phyloP scores from a whole-genome alignment of 371 early-diverging fungal genomes.

The Nosema muscidifuracis region DNA sequence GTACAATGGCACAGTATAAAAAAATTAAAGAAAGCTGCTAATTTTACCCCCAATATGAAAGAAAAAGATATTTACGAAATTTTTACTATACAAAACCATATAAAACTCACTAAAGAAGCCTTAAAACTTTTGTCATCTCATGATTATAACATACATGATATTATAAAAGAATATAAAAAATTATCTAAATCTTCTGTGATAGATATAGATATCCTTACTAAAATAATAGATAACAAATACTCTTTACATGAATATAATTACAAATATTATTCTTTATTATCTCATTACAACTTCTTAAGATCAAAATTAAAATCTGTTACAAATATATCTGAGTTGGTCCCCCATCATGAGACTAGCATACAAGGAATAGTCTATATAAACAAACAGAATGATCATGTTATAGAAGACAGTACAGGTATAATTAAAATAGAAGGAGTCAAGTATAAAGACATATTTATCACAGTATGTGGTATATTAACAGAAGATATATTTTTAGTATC shows the following conservation, averaged over 20 bases:
- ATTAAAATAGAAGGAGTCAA: constrained; percentile 30
- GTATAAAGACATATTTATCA: constrained; percentile 1
- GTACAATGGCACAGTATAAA: no score
- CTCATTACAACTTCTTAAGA: constrained; percentile 7
- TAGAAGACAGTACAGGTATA: constrained; percentile 45
- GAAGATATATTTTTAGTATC: background rate
- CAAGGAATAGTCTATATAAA: constrained; percentile 49
- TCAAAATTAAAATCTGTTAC: background rate
- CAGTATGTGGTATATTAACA: background rate
- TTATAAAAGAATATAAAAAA: constrained; percentile 26
- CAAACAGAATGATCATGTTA: constrained; percentile 20
- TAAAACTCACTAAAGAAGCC: constrained; percentile 29
- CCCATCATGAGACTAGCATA: background rate
- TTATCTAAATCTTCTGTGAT: constrained; percentile 4
- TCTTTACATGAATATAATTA: constrained; percentile 17
- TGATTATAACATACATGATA: background rate
- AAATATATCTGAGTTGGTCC: constrained; percentile 22
- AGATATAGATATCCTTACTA: constrained; percentile 23
- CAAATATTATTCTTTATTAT: background rate
- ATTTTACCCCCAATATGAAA: constrained; percentile 18
- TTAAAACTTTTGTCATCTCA: constrained; percentile 19
- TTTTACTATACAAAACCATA: constrained; percentile 41
- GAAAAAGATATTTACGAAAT: constrained; percentile 37
- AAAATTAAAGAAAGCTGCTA: no score
- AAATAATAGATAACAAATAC: background rate